phyloP scores from a whole-genome alignment of 2,329 filamentous ascomycete species.

The Pseudovirgaria hyperparasitica region DNA sequence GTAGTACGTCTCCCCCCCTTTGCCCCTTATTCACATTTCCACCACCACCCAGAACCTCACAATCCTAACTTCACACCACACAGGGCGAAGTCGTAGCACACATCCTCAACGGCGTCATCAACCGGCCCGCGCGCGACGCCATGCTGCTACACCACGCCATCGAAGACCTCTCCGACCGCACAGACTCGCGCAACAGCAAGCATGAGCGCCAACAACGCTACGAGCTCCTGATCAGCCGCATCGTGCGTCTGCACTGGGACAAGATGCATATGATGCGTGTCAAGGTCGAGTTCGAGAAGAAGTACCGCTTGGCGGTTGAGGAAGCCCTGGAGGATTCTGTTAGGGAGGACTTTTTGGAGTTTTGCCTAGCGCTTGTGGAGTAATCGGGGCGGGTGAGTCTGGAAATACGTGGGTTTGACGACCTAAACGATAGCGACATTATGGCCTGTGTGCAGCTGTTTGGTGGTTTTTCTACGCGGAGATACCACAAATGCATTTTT shows the following conservation, averaged over 20 bases:
- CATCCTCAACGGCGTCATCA: slow-evolving; percentile 93
- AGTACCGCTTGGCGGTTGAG: slow-evolving; percentile 63
- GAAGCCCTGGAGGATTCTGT: slow-evolving; percentile 69
- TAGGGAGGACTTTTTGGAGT: slow-evolving; percentile 62
- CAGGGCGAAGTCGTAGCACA: slow-evolving; percentile 91
- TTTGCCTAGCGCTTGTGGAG: slow-evolving; percentile 60
- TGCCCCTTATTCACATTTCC: neutral
- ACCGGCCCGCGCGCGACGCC: slow-evolving; percentile 85
- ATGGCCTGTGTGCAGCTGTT: no score
- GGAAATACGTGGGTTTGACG: no score
- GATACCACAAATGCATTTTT: no score
- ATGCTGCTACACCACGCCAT: slow-evolving; percentile 85
- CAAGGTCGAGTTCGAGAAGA: slow-evolving; percentile 65
- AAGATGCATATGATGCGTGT: slow-evolving; percentile 65
- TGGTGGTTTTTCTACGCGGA: no score
- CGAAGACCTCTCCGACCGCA: slow-evolving; percentile 30
- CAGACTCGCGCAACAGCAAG: slow-evolving; percentile 18
- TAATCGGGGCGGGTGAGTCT: no score
- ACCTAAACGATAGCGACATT: no score
- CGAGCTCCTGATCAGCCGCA: slow-evolving; percentile 74
- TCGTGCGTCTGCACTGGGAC: slow-evolving; percentile 91
- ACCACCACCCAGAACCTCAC: neutral
- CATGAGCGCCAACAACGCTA: slow-evolving; percentile 48
- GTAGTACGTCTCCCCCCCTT: slow-evolving; percentile 52
- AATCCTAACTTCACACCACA: neutral